phyloP scores from a whole-genome alignment of 805 yeast genomes.

The Candida ovalis region DNA sequence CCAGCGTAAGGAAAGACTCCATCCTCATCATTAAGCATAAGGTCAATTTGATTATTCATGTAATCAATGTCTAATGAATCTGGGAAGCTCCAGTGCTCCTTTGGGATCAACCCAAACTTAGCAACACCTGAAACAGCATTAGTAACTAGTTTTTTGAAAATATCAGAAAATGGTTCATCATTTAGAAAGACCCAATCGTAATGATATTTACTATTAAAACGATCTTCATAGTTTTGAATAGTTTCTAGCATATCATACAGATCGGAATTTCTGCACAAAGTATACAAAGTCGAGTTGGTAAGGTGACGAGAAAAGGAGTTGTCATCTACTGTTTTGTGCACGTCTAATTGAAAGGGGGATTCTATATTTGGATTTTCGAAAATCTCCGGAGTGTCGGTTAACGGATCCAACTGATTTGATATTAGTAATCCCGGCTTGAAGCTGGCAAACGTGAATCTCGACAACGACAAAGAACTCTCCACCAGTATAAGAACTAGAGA shows the following conservation, averaged over 20 bases:
- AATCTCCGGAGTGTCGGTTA: not conserved
- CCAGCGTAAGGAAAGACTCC: slow-evolving; percentile 57
- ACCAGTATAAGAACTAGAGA: not conserved
- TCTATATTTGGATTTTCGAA: not conserved
- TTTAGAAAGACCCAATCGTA: slow-evolving; percentile 76
- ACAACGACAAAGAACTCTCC: not conserved
- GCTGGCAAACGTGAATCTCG: too few species aligned
- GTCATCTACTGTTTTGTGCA: not conserved
- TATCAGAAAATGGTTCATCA: slow-evolving; percentile 55
- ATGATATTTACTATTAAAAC: slow-evolving; percentile 55
- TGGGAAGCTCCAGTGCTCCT: slow-evolving; percentile 70
- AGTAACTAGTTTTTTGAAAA: slow-evolving; percentile 46
- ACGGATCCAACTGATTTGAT: not conserved
- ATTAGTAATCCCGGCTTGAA: too few species aligned
- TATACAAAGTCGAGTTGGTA: slow-evolving; percentile 64
- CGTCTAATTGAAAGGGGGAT: not conserved
- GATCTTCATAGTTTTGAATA: slow-evolving; percentile 57
- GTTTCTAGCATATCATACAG: slow-evolving; percentile 53
- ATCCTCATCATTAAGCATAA: slow-evolving; percentile 22
- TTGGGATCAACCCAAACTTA: slow-evolving; percentile 58
- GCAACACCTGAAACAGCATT: slow-evolving; percentile 57
- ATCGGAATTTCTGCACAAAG: slow-evolving; percentile 68
- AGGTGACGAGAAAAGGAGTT: not conserved
- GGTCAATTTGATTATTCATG: slow-evolving; percentile 19
- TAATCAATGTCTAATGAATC: slow-evolving; percentile 17